phyloP scores from a whole-genome alignment of 2,329 filamentous ascomycete genomes.

The Cladosporium cucumerinum region DNA sequence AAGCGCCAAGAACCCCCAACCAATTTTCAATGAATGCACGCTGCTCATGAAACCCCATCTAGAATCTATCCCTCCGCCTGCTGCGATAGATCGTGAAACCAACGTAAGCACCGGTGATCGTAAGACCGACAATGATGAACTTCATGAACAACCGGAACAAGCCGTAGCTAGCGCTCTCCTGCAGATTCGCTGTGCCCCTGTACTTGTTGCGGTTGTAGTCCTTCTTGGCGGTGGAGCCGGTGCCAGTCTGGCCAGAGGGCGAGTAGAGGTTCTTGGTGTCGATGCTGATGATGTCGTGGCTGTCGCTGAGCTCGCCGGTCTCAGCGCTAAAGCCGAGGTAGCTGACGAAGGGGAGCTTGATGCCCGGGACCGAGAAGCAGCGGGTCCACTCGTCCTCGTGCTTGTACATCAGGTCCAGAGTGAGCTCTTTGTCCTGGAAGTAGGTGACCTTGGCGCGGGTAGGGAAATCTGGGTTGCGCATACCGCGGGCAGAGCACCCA shows the following conservation, averaged over 20 bases:
- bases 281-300: slow-evolving; percentile 92
- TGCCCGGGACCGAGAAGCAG: slow-evolving; percentile 71
- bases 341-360: slow-evolving; percentile 70
- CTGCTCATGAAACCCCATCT: slow-evolving; percentile 8
- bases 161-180: slow-evolving; percentile 53
- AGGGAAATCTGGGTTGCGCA: slow-evolving; percentile 72
- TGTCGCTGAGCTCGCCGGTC: slow-evolving; percentile 94
- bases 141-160: slow-evolving; percentile 78
- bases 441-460: slow-evolving; percentile 89
- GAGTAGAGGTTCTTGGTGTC: slow-evolving; percentile 85
- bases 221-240: slow-evolving; percentile 30
- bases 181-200: slow-evolving; percentile 37
- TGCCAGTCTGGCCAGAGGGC: slow-evolving; percentile 42
- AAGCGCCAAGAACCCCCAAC: not conserved
- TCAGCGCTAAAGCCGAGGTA: slow-evolving; percentile 72
- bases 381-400: slow-evolving; percentile 79
- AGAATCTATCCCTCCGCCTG: slow-evolving; percentile 47
- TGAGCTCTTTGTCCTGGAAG: slow-evolving; percentile 91
- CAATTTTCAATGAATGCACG: not conserved
- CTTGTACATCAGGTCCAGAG: slow-evolving; percentile 93
- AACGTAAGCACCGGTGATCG: slow-evolving; percentile 71
- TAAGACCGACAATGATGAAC: slow-evolving; percentile 69
- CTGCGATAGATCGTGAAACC: slow-evolving; percentile 81
- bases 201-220: slow-evolving; percentile 45
- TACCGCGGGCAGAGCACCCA: slow-evolving; percentile 88